These are phyloP conservation scores for Fraxinus latifolia DNA, from an alignment of 305 asterid species.

Conservation along the genomic window DNA sequence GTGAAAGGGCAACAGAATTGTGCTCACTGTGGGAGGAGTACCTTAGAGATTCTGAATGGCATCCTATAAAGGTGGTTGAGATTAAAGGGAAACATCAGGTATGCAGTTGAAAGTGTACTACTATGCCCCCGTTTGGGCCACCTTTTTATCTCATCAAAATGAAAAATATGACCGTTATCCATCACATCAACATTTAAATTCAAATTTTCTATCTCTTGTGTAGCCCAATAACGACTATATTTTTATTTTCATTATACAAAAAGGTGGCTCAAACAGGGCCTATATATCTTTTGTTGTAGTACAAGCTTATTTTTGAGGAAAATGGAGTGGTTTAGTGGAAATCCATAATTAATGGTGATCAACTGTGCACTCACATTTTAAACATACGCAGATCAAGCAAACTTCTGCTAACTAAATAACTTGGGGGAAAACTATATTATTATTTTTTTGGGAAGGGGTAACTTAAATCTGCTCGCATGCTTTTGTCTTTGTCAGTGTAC, in stretches of 20 bases:
- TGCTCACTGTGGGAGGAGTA: constrained; percentile 95
- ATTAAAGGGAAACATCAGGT: constrained; percentile 65
- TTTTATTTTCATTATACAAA: no score
- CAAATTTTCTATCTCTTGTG: no score
- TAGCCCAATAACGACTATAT: no score
- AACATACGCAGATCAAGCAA: not conserved
- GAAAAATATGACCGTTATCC: no score
- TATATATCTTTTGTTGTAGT: not conserved
- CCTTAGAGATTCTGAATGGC: constrained; percentile 96
- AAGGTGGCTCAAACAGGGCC: no score
- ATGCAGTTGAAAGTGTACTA: constrained; percentile 19
- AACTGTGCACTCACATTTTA: not conserved
- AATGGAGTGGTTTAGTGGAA: not conserved
- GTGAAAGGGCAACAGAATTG: constrained; percentile 76
- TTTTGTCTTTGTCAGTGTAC: not conserved
- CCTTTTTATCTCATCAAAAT: no score
- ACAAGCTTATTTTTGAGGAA: not conserved
- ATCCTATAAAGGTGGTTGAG: constrained; percentile 62
- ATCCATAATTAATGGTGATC: not conserved
- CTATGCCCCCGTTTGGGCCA: no score
- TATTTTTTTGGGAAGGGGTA: not conserved
- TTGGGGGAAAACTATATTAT: not conserved
- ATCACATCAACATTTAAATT: no score
- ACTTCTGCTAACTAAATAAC: not conserved
- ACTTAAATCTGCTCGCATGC: not conserved